Base-by-base conservation (phyloP, 371 early-diverging fungal species). In the Zopfochytrium polystomum region DNA sequence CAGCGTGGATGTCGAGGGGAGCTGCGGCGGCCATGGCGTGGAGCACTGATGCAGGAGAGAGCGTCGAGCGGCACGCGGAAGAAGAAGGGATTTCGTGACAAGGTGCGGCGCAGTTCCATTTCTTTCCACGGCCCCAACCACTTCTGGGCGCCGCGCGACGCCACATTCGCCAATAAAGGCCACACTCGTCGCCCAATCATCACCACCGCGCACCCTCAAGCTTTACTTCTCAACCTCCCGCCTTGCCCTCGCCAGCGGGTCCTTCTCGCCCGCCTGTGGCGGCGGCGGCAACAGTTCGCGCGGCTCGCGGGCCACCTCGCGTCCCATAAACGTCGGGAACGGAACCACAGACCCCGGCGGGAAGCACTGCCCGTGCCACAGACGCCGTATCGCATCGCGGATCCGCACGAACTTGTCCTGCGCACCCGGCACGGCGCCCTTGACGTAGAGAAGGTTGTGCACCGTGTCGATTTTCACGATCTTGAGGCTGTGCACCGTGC, bases 391-490 rank as follows among this genome's bases (percentile, higher is more conserved):
- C 20, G 96, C 88, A 75, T 97, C 98, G 60, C 80, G 81, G 15
- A 97, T 80, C 66, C 84, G 82, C 55, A 97, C 85, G 73, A 79
- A 89, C 66, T 86, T 86, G 58, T 89, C 86, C 61, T 92, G 89
- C 44, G 84, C 81, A 3, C 98, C 97, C 18, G 98, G 96, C 5
- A 96, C 88, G 33, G 83, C 74, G 13, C 98, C 98, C 74, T 90
- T 92, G 46, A 97, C 89, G 76, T 87, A 94, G 47, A 96, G 62
- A 44, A 92, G 75, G 74, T 95, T 91, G 60, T 89, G 69, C 11
- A 62, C 83, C 26, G 86, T 84, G 70, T 97, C 97, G 51, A 97
- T 82, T 76, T 95, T 95, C 68, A 95, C 72, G 15, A 92, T 80
- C 80, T 80, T 48, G 11, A 94, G 77, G 62, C 82, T 90, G 67